A percentile compares a stretch with the other conserved stretches of the same genome.
phyloP scores from a whole-genome alignment of 2,329 filamentous ascomycete species.

The Pseudogymnoascus sp. region DNA sequence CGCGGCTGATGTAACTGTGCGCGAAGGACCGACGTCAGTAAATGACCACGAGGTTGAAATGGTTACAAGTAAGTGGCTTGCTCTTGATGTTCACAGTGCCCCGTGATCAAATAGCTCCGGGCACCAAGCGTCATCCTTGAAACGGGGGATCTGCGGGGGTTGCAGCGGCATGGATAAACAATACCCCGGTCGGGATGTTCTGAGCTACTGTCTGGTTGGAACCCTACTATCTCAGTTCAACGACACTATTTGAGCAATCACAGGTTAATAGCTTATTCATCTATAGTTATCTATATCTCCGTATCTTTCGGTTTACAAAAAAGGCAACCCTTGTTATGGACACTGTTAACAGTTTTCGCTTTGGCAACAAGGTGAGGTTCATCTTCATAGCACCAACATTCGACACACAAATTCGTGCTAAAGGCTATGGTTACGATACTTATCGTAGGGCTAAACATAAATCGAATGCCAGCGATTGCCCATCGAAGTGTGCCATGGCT shows the following conservation, averaged over 20 bases:
- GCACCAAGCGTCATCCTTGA: conserved; percentile 5
- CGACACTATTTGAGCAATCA: not conserved
- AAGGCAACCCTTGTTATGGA: not conserved
- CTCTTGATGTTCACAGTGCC: not conserved
- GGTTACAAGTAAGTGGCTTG: not conserved
- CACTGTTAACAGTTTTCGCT: not conserved
- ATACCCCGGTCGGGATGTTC: not conserved
- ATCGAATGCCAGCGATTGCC: not conserved
- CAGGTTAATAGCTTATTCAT: not conserved
- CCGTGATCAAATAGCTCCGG: not conserved
- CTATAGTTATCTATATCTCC: not conserved
- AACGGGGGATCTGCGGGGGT: not conserved
- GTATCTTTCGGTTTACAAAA: not conserved
- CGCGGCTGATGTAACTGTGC: not conserved
- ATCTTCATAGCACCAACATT: not conserved
- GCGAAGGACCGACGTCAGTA: not conserved
- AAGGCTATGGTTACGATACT: not conserved
- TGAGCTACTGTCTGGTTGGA: not conserved
- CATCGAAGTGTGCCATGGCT: not conserved
- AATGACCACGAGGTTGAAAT: not conserved
- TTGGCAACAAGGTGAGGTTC: not conserved
- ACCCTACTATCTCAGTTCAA: not conserved
- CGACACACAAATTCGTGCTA: not conserved
- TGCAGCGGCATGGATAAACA: not conserved
- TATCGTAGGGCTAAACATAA: not conserved